Base-by-base conservation (phyloP, 2,329 filamentous ascomycete genomes). In the Myriangium duriaei region DNA sequence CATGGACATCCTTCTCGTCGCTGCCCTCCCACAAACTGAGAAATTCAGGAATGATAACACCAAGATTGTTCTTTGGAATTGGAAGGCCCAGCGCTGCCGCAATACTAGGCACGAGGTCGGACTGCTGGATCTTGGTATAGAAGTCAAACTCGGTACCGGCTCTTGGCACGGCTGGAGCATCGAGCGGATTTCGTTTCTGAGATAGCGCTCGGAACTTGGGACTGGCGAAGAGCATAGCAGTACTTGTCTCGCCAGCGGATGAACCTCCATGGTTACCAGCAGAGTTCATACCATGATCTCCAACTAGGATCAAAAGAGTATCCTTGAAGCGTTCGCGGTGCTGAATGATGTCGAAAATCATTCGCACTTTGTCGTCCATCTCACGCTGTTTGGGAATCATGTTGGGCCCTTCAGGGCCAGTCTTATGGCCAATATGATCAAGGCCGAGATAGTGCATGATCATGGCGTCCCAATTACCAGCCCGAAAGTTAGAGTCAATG, bases 201-300 rank as follows among this genome's bases (percentile, higher is more conserved):
- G 5, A 86, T 62, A 1, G 61, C 6, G 29, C 54, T 50, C 71
- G 74, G 30, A 94, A 67, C 52, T 85, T 91, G 0, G 88, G 86
- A 2, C 86, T 91, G 46, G 93, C 74, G 56, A 98, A 96, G 13
- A 95, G 72, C 7, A 98, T 64, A 11, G 91, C 91, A 0, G 91
- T 81, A 1, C 88, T 95, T 1, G 91, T 96, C 63, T 98, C 91
- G 30, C 91, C 88, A 1, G 85, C 74, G 0, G 87, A 87, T 7
- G 88, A 95, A 28, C 88, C 91, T 18, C 91, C 91, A 55, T 98
- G 91, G 49, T 96, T 96, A 2, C 91, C 91, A 13, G 84, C 91
- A 50, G 96, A 88, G 49, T 96, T 98, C 91, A 98, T 98, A n/a
- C 91, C 91, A 55, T 98, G 91, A 51, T 98, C 92, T 40, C 91